Base-by-base conservation (phyloP, 1,284 basidiomycete genomes). In the Leccinum pachyderme region DNA sequence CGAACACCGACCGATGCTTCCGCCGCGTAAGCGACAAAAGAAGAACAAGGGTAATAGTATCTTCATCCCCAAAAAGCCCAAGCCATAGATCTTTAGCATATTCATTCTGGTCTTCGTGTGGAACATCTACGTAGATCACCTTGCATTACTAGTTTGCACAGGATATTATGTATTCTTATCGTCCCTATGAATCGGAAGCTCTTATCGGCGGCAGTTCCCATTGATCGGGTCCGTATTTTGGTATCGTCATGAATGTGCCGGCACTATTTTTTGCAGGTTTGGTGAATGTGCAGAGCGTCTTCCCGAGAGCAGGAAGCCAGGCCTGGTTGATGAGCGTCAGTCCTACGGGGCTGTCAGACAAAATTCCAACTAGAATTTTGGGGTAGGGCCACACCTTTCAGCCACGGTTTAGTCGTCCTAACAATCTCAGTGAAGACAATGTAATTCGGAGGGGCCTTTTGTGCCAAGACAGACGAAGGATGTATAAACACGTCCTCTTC, bases 401-500 rank as follows among this genome's bases (percentile, higher is more conserved):
- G 71, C 82, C 87, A 97, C 15, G 88, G 77, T 55, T 81, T 83
- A 49, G 80, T 84, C 0, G 91, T 91, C 49, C 85, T 81, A 25
- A 92, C 80, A 6, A 95, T 75, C 65, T 98, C 95, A 53, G 87
- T 82, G 70, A 86, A 99, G 29, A 94, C 84, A 50, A 99, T 64
- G 72, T 88, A 98, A 51, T 96, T 91, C 1, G 96, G 94, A 3
- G 97, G 93, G 5, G 85, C 62, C 24, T 63, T 60, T 62, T 83
- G 81, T 61, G 86, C 87, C 22, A 98, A 74, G 11, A 89, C 79
- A 12, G 93, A 96, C 1, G 89, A 90, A 0, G 93, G 93, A 70
- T 99, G 96, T 56, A 99, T 88, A 72, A 84, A 99, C 1, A 95
- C 91, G 62, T 97, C 93, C 63, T 95, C 93, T 15, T 78, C 64